Evolutionary conservation across 768 basidiomycete genomes (phyloP).

Genomic region (Coprinopsis sp.): DNA sequence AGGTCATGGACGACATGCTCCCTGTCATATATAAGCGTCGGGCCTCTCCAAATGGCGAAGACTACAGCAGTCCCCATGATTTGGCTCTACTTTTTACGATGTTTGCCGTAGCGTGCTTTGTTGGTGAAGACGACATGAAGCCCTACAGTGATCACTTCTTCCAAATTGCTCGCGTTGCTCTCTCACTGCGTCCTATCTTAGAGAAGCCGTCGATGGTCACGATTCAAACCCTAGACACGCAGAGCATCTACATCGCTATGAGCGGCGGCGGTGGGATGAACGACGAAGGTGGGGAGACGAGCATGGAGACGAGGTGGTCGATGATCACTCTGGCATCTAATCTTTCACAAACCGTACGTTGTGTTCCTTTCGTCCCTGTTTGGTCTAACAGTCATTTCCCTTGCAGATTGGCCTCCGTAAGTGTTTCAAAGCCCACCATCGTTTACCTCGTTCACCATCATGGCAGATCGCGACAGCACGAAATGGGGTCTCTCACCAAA

Average conservation of each 20-base stretch:
- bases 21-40: conserved; percentile 55
- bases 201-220: conserved; percentile 70
- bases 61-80: conserved; percentile 41
- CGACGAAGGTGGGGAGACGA: conserved; percentile 58
- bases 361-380: conserved; percentile 1
- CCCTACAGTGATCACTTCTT: conserved; percentile 49
- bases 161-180: conserved; percentile 58
- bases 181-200: conserved; percentile 63
- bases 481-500: conserved; percentile 60
- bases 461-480: conserved; percentile 58
- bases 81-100: conserved; percentile 51
- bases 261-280: conserved; percentile 51
- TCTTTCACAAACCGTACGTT: conserved; percentile 58
- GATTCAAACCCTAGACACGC: conserved; percentile 63
- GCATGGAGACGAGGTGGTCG: conserved; percentile 71
- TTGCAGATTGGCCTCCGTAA: conserved; percentile 62
- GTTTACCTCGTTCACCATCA: conserved; percentile 3
- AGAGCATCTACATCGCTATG: conserved; percentile 70
- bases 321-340: conserved; percentile 61
- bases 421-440: conserved; percentile 21
- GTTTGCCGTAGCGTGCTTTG: conserved; percentile 52
- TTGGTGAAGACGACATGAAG: conserved; percentile 25
- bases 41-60: conserved; percentile 35
- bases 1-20: conserved; percentile 63
- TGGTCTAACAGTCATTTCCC: not conserved